Base-by-base conservation (phyloP, 2,329 filamentous ascomycete species). In the Sordariomycetes sp. region DNA sequence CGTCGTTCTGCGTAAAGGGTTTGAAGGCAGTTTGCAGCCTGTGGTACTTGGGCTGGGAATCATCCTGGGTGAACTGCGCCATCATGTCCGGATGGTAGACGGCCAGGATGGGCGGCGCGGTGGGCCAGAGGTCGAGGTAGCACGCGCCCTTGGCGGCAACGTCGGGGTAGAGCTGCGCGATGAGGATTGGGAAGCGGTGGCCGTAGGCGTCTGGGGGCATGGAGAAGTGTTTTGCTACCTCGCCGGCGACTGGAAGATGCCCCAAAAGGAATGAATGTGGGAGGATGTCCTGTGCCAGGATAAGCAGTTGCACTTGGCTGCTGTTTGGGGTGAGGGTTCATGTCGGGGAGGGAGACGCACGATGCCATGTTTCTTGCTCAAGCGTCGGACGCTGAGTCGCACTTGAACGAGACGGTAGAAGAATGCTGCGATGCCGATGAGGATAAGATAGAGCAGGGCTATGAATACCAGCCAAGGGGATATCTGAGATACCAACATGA, bases 91-190 rank as follows among this genome's bases (percentile, higher is more conserved):
- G 49, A 17, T 47, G 40, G 20, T 42, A 44, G 35, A 49, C 29
- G 36, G 50, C 37, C 25, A 48, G 35, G 32, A 48, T 46, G 9
- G 43, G 42, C 15, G 45, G 40, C 28, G 43, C 41, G 19, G 49
- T 31, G 9, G 49, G 48, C 49, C 48, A 50, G 15, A 50, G 39
- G 35, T 51, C 48, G 27, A 51, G 37, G 38, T 51, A 51, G 37
- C 43, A 48, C 19, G 47, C 30, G 32, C 46, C 47, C 12, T 41
- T 44, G 12, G 42, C 39, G 5, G 42, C 36, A 26, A 47, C 38
- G 23, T 42, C 34, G 15, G 44, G 46, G 32, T 45, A 40, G 14
- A 17, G 15, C n/a, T 31, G n/a, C 15, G 29, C 29, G 29, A 31
- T 17, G 29, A 31, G 29, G 29, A 31, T 31, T 14, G 29, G 29